Conservation (phyloP, 192 early-diverging fungal genomes). For the Coemansia sp. region DNA sequence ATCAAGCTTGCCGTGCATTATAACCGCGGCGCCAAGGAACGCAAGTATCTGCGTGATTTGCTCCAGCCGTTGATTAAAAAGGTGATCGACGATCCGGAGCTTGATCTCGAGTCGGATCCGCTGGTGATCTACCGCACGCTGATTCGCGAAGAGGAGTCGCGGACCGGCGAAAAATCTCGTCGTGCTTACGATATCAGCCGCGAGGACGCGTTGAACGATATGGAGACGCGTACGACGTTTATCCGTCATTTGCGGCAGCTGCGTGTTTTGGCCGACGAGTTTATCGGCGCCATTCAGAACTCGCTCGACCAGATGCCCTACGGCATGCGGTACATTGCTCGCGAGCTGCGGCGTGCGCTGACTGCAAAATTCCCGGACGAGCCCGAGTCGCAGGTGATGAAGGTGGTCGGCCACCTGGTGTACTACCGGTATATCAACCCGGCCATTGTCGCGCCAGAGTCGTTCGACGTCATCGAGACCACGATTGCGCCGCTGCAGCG, state of each 20-base stretch:
- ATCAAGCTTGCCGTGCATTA: constrained; percentile 96
- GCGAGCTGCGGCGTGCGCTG: constrained; percentile 79
- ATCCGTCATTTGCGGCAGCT: constrained; percentile 75
- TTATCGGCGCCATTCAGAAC: constrained; percentile 77
- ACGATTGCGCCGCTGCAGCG: constrained; percentile 85
- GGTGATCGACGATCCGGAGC: constrained; percentile 71
- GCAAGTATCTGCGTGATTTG: constrained; percentile 84
- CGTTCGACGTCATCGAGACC: constrained; percentile 90
- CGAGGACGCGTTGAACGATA: constrained; percentile 79
- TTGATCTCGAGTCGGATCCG: constrained; percentile 93
- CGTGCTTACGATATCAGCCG: constrained; percentile 76
- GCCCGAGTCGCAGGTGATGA: constrained; percentile 77
- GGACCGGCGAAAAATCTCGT: constrained; percentile 78
- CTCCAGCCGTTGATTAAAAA: constrained; percentile 79
- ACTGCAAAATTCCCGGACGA: constrained; percentile 81
- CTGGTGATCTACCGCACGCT: constrained; percentile 83
- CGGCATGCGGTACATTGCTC: constrained; percentile 95
- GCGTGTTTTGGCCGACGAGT: constrained; percentile 77
- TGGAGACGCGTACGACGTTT: constrained; percentile 72
- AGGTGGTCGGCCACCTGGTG: constrained; percentile 90
- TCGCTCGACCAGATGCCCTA: constrained; percentile 90
- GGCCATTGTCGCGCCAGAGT: constrained; percentile 95
- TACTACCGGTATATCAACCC: constrained; percentile 99
- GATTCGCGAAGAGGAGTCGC: constrained; percentile 87
- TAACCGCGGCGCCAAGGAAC: constrained; percentile 93